phyloP scores from a whole-genome alignment of 2,329 filamentous ascomycete species.

The Metarhizium brunneum region DNA sequence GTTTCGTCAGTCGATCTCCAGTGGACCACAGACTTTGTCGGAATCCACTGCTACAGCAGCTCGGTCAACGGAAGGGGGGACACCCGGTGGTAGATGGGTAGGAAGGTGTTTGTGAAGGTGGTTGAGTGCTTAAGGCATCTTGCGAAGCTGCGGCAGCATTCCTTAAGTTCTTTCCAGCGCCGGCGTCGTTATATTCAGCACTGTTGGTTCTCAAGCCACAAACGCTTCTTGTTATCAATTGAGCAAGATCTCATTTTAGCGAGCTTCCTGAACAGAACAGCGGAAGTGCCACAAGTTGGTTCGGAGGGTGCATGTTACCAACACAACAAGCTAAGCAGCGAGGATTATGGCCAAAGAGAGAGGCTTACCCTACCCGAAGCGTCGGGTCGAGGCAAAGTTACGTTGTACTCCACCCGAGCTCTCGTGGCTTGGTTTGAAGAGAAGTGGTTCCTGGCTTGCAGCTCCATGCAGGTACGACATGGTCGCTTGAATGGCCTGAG shows the following conservation, averaged over 20 bases:
- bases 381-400: constrained; percentile 4
- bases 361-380: constrained; percentile 3
- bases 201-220: neutral
- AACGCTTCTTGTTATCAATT: neutral
- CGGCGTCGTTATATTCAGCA: neutral
- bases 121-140: too few species aligned
- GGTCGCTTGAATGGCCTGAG: neutral
- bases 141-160: neutral
- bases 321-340: neutral
- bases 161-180: neutral
- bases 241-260: neutral
- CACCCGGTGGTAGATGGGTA: neutral
- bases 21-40: neutral
- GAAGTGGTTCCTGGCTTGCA: constrained; percentile 1
- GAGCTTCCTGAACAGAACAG: neutral
- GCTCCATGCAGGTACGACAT: constrained; percentile 8
- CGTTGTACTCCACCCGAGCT: neutral
- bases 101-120: neutral
- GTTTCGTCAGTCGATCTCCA: neutral
- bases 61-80: neutral
- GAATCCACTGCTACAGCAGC: neutral
- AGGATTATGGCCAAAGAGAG: neutral
- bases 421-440: constrained; percentile 1
- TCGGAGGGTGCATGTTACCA: neutral
- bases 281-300: neutral